Evolutionary conservation across 495 filamentous ascomycete genomes (phyloP).

Genomic region (Penicillium pulvis): DNA sequence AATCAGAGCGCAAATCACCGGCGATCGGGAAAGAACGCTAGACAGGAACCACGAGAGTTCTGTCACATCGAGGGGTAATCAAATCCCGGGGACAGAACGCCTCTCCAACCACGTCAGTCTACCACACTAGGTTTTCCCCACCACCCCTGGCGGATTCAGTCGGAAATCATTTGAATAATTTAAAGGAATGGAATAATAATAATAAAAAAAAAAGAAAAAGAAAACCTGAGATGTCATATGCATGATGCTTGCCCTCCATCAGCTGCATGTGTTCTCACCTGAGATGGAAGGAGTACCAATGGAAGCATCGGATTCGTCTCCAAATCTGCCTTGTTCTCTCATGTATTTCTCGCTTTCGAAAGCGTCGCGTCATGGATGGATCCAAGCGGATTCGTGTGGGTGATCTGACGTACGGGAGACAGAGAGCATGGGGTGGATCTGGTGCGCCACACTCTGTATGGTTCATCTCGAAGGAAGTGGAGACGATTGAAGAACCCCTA

Average conservation of each 20-base stretch:
- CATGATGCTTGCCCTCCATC: not conserved
- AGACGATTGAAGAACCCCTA: conserved; percentile 29
- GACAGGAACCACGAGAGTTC: not conserved
- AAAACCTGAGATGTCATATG: conserved; percentile 20
- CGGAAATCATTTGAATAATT: conserved; percentile 8
- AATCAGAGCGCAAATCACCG: conserved; percentile 8
- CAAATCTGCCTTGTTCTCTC: not conserved
- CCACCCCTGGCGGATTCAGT: conserved; percentile 12
- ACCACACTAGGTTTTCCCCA: conserved; percentile 4
- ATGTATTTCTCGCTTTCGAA: not conserved
- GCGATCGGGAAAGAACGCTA: conserved; percentile 2
- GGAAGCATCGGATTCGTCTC: not conserved
- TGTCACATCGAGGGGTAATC: conserved; percentile 23
- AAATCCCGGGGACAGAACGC: conserved; percentile 18
- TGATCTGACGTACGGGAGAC: conserved; percentile 25
- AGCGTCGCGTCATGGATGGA: conserved; percentile 16
- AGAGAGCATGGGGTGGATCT: conserved; percentile 18
- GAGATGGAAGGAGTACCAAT: not conserved
- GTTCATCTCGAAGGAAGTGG: conserved; percentile 34
- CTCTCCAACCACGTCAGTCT: conserved; percentile 17
- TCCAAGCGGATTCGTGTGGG: conserved; percentile 22
- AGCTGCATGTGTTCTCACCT: conserved; percentile 1
- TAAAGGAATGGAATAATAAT: conserved; percentile 5
- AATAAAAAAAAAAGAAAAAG: conserved; percentile 16
- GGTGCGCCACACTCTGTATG: conserved; percentile 15